These are phyloP conservation scores for Rhododendron henanense DNA, from an alignment of 148 eudicot genomes.

Conservation along the genomic window DNA sequence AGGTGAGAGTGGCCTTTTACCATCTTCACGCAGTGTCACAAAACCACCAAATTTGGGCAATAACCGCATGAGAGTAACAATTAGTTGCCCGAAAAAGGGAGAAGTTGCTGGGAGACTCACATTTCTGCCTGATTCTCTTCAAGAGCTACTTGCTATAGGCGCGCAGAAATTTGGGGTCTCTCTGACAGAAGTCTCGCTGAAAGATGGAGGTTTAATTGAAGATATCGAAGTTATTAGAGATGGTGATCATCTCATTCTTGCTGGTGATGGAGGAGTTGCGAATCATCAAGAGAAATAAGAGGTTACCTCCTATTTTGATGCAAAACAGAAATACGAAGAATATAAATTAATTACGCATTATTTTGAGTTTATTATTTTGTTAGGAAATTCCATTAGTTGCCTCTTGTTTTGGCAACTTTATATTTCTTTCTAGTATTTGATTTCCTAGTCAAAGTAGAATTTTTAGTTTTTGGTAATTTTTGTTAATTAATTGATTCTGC, in stretches of 20 bases:
- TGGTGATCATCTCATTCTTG: constrained; percentile 62
- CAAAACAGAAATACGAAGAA: too few relatives aligned
- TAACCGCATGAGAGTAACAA: constrained; percentile 38
- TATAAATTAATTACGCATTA: too few relatives aligned
- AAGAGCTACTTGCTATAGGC: constrained; percentile 57
- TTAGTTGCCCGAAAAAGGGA: constrained; percentile 40
- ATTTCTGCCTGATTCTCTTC: constrained; percentile 50
- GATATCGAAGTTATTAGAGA: constrained; percentile 64
- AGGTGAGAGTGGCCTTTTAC: constrained; percentile 29
- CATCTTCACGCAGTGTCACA: background rate
- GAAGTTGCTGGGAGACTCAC: constrained; percentile 34
- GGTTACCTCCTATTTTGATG: background rate
- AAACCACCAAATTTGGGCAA: constrained; percentile 9
- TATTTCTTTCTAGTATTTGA: too few relatives aligned
- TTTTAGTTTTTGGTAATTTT: too few relatives aligned
- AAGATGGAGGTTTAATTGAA: constrained; percentile 66
- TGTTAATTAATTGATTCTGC: too few relatives aligned
- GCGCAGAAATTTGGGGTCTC: constrained; percentile 43
- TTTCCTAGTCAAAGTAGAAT: too few relatives aligned
- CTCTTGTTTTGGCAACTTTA: too few relatives aligned
- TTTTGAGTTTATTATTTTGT: too few relatives aligned
- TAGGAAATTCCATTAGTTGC: too few relatives aligned
- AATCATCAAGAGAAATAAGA: background rate
- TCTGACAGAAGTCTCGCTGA: constrained; percentile 35
- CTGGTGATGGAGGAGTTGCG: constrained; percentile 15